A percentile compares a stretch with the other conserved stretches of the same genome.
Evolutionary conservation across 1,284 basidiomycete genomes (phyloP).

Genomic region (Rhizopogon parksii): DNA sequence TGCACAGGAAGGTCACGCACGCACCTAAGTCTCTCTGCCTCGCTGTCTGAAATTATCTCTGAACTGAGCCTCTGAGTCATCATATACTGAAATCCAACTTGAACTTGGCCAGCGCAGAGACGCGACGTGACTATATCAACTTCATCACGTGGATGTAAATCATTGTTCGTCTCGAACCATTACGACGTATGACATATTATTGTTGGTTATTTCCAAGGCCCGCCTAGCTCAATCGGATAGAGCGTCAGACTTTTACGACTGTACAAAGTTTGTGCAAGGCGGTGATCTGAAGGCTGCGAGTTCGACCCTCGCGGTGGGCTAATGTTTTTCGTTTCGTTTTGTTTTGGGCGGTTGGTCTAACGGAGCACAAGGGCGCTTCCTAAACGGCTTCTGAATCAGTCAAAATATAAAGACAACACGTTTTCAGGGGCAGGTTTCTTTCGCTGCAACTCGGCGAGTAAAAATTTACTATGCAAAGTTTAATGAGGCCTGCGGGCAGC

Average conservation of each 20-base stretch:
- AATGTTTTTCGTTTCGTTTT: slow-evolving; percentile 15
- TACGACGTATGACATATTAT: background rate
- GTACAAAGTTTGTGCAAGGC: slow-evolving; percentile 21
- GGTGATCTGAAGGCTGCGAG: slow-evolving; percentile 75
- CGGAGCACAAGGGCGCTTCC: too few relatives aligned
- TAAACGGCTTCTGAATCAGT: too few relatives aligned
- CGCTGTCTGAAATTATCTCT: slow-evolving; percentile 8
- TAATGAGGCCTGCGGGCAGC: too few relatives aligned
- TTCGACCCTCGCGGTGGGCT: slow-evolving; percentile 90
- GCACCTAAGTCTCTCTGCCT: slow-evolving; percentile 10
- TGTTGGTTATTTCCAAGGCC: slow-evolving; percentile 29
- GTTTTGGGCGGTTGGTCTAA: too few relatives aligned
- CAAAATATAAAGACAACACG: too few relatives aligned
- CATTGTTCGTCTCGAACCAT: background rate
- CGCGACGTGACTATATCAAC: background rate
- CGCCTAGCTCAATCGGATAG: slow-evolving; percentile 84
- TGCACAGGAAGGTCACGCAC: background rate
- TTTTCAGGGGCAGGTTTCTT: too few relatives aligned
- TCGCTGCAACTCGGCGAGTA: too few relatives aligned
- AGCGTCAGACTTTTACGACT: slow-evolving; percentile 65
- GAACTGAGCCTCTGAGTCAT: background rate
- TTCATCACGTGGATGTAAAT: slow-evolving; percentile 1
- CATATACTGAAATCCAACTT: background rate
- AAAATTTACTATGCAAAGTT: too few relatives aligned
- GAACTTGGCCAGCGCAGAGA: background rate